A percentile compares a stretch with the other conserved stretches of the same genome.
Conservation (phyloP, 257 asterid species). For the Ophiorrhiza pumila region DNA sequence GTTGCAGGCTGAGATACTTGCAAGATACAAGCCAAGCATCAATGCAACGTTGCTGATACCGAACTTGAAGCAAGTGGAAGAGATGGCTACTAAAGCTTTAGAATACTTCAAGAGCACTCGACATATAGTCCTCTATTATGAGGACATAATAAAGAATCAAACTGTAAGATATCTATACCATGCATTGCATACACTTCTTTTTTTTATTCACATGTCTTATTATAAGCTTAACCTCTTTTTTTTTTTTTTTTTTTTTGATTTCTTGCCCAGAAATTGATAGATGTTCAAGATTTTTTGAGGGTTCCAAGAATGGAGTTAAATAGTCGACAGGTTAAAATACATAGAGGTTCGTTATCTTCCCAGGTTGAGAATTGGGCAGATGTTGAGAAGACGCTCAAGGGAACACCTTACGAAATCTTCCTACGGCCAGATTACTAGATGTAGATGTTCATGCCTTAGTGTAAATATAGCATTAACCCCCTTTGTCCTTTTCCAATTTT, state of each 20-base stretch:
- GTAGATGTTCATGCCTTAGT: conserved; percentile 27
- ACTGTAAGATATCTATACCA: conserved; percentile 48
- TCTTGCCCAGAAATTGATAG: conserved; percentile 57
- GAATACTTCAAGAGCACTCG: conserved; percentile 75
- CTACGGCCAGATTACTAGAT: conserved; percentile 59
- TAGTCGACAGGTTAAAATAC: conserved; percentile 94
- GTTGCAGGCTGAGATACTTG: conserved; percentile 88
- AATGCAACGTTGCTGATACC: conserved; percentile 59
- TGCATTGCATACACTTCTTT: not conserved
- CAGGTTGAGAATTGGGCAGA: conserved; percentile 90
- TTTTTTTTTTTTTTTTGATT: not conserved
- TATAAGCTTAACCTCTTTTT: not conserved
- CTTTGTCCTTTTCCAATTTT: conserved; percentile 2
- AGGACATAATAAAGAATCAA: conserved; percentile 69
- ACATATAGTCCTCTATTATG: conserved; percentile 77
- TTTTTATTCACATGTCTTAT: not conserved
- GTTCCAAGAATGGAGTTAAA: conserved; percentile 59
- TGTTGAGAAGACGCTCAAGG: conserved; percentile 58
- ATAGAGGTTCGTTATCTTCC: conserved; percentile 62
- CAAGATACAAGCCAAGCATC: conserved; percentile 72
- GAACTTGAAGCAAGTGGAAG: conserved; percentile 67
- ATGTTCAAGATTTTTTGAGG: conserved; percentile 73
- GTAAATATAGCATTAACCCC: conserved; percentile 31
- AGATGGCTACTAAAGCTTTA: conserved; percentile 53
- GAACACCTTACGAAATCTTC: conserved; percentile 64